Base-by-base conservation (phyloP, 1,139 yeast genomes). In the Nakaseomyces delphensis region DNA sequence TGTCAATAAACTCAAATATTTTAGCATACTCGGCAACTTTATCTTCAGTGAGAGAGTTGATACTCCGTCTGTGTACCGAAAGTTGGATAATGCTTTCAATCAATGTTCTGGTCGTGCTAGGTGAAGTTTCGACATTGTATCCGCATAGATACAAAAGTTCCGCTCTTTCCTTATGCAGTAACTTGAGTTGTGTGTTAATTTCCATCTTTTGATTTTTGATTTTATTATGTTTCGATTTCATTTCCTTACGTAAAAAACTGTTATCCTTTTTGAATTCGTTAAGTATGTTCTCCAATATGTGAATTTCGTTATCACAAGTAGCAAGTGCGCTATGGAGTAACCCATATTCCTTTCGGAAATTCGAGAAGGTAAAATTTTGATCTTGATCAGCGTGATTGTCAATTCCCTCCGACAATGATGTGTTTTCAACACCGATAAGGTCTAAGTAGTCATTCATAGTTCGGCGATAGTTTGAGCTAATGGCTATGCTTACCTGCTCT, bases 401-500 rank as follows among this genome's bases (percentile, higher is more conserved):
- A 10, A 18, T 4, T 13, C 21, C 16, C 16, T 21, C 27, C 8
- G 36, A 15, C 16, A 39, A 18, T 1, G 57, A 40, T 7, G 60
- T 56, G 38, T 56, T 52, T 3, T 41, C 39, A 7, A 49, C 48
- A 3, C 61, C 61, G 2, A 57, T 51, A 15, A 51, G 20, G 29
- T 51, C 55, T 27, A 58, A 48, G 40, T 58, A 59, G 15, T 44
- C 40, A 36, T 55, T 45, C 43, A 59, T 37, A 3, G 33, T n/a
- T 3, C 36, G 19, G 14, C 55, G 52, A 43, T 59, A 55, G 9
- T 46, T 43, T 2, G 51, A 44, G 25, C 39, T 42, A 15, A 56
- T 39, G n/a, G 39, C 38, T 2, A 54, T 40, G 4, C 9, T 8
- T n/a, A 18, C 10, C 13, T 16, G 35, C 1, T 18, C 19, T 4